Evolutionary conservation across 2,329 filamentous ascomycete genomes (phyloP).

Genomic region (Ophiostoma ulmi): DNA sequence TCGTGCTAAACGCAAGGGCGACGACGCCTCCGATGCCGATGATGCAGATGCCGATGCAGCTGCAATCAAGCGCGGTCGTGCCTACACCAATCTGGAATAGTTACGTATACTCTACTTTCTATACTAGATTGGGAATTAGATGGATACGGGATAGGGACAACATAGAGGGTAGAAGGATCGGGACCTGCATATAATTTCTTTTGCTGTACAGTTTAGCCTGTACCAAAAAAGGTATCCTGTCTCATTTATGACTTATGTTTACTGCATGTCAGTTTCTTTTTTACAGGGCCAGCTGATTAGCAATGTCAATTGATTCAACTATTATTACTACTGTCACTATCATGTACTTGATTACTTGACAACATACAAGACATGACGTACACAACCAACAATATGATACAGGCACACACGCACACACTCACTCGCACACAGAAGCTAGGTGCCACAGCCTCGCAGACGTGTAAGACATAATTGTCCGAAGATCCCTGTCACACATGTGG

Average conservation of each 20-base stretch:
- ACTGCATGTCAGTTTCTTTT: not conserved
- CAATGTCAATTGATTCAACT: not conserved
- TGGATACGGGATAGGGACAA: not conserved
- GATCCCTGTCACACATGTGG: conserved; percentile 9
- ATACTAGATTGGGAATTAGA: not conserved
- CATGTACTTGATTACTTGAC: not conserved
- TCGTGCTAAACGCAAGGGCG: conserved; percentile 11
- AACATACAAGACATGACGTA: no score
- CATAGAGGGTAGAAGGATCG: not conserved
- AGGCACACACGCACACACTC: not conserved
- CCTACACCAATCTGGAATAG: not conserved
- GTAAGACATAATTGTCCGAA: not conserved
- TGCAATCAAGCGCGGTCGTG: conserved; percentile 28
- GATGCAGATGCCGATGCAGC: not conserved
- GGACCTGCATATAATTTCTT: not conserved
- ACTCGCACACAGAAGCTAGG: not conserved
- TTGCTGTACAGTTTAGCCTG: not conserved
- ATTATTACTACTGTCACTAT: no score
- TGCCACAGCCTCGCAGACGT: not conserved
- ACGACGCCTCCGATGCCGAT: not conserved
- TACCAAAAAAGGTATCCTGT: conserved; percentile 1
- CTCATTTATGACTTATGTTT: not conserved
- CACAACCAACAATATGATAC: no score
- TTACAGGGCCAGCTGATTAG: not conserved
- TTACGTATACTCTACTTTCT: not conserved